A percentile compares a stretch with the other conserved stretches of the same genome.
These are phyloP conservation scores for Tricholoma saponaceum DNA, from an alignment of 768 basidiomycete species.

Conservation along the genomic window DNA sequence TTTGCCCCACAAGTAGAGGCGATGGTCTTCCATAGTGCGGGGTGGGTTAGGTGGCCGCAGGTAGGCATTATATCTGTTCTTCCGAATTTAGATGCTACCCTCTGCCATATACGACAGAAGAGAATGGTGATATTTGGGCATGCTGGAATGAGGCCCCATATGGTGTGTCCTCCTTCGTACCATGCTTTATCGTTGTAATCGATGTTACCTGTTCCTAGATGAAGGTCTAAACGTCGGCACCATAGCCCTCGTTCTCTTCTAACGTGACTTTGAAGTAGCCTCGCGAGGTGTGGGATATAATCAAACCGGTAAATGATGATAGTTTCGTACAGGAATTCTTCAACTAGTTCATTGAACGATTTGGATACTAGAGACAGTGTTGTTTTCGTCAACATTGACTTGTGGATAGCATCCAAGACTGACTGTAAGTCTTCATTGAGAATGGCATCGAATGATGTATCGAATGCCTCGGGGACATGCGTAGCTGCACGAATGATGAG, in stretches of 20 bases:
- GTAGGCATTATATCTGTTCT: not conserved
- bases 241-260: not conserved
- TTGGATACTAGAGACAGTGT: slow-evolving; percentile 4
- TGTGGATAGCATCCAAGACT: not conserved
- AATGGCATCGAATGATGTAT: not conserved
- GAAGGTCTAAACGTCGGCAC: not conserved
- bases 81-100: no score
- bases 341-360: not conserved
- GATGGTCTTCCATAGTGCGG: not conserved
- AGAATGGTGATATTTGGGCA: not conserved
- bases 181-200: not conserved
- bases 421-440: not conserved
- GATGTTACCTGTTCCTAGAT: not conserved
- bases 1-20: not conserved
- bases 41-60: not conserved
- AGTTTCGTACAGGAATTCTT: slow-evolving; percentile 3
- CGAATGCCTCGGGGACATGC: not conserved
- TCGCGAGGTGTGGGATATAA: not conserved
- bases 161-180: not conserved
- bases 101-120: not conserved
- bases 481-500: not conserved
- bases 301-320: slow-evolving; percentile 3
- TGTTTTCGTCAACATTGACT: slow-evolving; percentile 1
- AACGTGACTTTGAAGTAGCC: not conserved
- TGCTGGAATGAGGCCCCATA: not conserved